These are phyloP conservation scores for Trichoderma endophyticum DNA, from an alignment of 2,329 filamentous ascomycete species.

Conservation along the genomic window DNA sequence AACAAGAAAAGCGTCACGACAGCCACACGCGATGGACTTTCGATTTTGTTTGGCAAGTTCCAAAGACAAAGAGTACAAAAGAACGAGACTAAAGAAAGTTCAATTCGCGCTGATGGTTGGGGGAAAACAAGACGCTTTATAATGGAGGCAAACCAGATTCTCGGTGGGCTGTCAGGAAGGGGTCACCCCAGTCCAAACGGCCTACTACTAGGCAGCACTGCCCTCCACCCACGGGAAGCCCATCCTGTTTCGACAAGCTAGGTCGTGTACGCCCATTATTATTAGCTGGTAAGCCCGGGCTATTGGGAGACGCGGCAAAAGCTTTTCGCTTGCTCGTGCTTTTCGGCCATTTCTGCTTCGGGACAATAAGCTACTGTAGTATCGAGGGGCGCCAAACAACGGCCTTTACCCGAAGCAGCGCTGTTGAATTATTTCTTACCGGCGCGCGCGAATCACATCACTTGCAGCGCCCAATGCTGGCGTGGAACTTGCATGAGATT, in stretches of 20 bases:
- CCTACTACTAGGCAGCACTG: slow-evolving; percentile 9
- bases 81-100: slow-evolving; percentile 9
- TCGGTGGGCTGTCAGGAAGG: slow-evolving; percentile 5
- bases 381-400: background rate
- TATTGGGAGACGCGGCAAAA: background rate
- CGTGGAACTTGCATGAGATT: background rate
- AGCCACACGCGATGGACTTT: background rate
- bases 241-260: background rate
- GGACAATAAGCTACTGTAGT: slow-evolving; percentile 1
- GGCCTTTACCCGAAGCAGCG: slow-evolving; percentile 5
- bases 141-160: background rate
- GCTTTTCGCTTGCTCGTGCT: background rate
- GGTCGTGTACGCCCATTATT: background rate
- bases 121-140: background rate
- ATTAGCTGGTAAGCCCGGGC: background rate
- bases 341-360: slow-evolving; percentile 15
- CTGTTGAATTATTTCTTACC: background rate
- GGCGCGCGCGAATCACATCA: background rate
- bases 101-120: background rate
- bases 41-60: background rate
- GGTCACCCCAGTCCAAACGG: slow-evolving; percentile 13
- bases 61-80: background rate
- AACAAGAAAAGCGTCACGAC: background rate
- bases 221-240: slow-evolving; percentile 3
- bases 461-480: background rate